These are phyloP conservation scores for Botrytis fabae DNA, from an alignment of 2,329 filamentous ascomycete species.

Conservation along the genomic window DNA sequence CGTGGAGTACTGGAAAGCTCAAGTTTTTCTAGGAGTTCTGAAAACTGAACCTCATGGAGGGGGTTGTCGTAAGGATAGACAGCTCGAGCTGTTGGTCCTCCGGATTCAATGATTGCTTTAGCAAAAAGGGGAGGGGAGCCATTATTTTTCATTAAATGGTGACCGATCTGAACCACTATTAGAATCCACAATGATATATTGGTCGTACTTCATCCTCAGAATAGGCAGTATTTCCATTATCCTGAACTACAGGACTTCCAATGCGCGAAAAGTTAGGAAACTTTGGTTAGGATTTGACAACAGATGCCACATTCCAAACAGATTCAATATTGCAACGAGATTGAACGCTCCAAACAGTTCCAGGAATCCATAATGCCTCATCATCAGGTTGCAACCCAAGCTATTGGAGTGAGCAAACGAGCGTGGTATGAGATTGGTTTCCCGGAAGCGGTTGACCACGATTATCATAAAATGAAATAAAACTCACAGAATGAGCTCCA, in stretches of 20 bases:
- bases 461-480: slow-evolving; percentile 9
- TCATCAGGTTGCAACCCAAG: background rate
- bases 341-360: background rate
- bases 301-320: too few species aligned
- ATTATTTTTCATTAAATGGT: slow-evolving; percentile 59
- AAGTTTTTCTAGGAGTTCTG: slow-evolving; percentile 55
- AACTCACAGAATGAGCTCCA: slow-evolving; percentile 59
- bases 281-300: background rate
- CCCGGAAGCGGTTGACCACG: background rate
- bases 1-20: slow-evolving; percentile 48
- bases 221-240: background rate
- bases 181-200: background rate
- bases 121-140: slow-evolving; percentile 47
- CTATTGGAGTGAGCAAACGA: background rate
- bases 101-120: slow-evolving; percentile 58
- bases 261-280: too few species aligned
- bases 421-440: background rate
- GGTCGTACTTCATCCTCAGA: too few species aligned
- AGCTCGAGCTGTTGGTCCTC: slow-evolving; percentile 55
- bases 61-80: slow-evolving; percentile 56
- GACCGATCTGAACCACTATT: slow-evolving; percentile 54
- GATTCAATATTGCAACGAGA: background rate
- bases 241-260: background rate
- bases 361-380: background rate
- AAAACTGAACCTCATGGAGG: slow-evolving; percentile 56